These are phyloP conservation scores for Cyathus striatus DNA, from an alignment of 768 basidiomycete species.

Conservation along the genomic window DNA sequence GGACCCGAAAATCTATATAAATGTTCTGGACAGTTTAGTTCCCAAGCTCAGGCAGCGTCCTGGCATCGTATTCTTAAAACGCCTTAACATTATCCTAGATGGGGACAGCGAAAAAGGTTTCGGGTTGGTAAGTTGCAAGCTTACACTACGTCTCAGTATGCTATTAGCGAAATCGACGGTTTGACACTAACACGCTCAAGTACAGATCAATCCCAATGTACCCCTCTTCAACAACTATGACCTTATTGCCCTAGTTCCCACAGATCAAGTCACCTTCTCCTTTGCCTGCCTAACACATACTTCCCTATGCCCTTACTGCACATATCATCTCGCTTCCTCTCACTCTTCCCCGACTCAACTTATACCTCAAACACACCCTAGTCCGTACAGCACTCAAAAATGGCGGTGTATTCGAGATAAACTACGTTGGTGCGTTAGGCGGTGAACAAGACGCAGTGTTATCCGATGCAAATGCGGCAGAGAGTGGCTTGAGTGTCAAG, in stretches of 20 bases:
- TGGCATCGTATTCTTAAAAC: slow-evolving; percentile 64
- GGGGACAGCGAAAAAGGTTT: slow-evolving; percentile 86
- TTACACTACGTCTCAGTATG: background rate
- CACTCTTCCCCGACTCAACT: slow-evolving; percentile 72
- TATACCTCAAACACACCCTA: slow-evolving; percentile 78
- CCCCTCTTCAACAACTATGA: slow-evolving; percentile 65
- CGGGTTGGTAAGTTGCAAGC: slow-evolving; percentile 57
- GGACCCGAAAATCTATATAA: slow-evolving; percentile 66
- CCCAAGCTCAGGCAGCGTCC: slow-evolving; percentile 51
- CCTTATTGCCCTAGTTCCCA: slow-evolving; percentile 70
- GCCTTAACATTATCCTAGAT: slow-evolving; percentile 76
- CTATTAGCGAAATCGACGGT: too few species aligned
- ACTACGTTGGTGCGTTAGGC: slow-evolving; percentile 70
- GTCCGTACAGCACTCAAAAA: slow-evolving; percentile 78
- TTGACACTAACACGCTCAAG: background rate
- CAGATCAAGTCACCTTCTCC: slow-evolving; percentile 67
- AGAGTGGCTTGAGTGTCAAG: slow-evolving; percentile 51
- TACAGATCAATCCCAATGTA: slow-evolving; percentile 67
- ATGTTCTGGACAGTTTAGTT: slow-evolving; percentile 57
- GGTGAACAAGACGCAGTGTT: slow-evolving; percentile 58
- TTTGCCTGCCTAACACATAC: slow-evolving; percentile 79
- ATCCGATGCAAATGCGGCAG: slow-evolving; percentile 46
- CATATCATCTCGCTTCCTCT: slow-evolving; percentile 81
- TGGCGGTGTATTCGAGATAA: slow-evolving; percentile 79
- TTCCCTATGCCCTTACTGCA: slow-evolving; percentile 69